A percentile compares a stretch with the other conserved stretches of the same genome.
Evolutionary conservation across 1,139 yeast species (phyloP).

Genomic region (Blastobotrys ciferrii): DNA sequence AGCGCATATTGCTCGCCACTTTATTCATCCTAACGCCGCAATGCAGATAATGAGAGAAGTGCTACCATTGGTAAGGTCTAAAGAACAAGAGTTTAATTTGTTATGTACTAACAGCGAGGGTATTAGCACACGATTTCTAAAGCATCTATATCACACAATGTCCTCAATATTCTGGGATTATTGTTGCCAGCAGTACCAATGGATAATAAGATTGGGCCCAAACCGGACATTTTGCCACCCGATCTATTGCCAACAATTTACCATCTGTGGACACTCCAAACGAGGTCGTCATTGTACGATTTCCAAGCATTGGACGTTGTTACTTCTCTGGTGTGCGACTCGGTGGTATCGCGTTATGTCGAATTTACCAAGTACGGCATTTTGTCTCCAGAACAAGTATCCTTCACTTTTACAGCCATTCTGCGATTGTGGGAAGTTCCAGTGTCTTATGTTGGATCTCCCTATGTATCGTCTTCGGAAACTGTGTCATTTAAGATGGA

Average conservation of each 20-base stretch:
- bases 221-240: constrained; percentile 24
- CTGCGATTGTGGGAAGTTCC: constrained; percentile 40
- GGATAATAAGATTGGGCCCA: constrained; percentile 14
- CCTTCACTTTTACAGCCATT: constrained; percentile 51
- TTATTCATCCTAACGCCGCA: constrained; percentile 39
- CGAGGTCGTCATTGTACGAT: constrained; percentile 59
- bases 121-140: constrained; percentile 51
- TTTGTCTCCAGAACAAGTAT: constrained; percentile 59
- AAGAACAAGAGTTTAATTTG: neutral
- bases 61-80: constrained; percentile 41
- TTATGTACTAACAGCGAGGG: neutral
- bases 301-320: constrained; percentile 64
- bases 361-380: constrained; percentile 54
- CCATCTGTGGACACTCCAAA: constrained; percentile 68
- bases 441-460: constrained; percentile 39
- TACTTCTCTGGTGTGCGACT: constrained; percentile 57
- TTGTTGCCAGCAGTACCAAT: constrained; percentile 32
- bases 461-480: constrained; percentile 32
- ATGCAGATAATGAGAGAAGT: constrained; percentile 46
- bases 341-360: constrained; percentile 36
- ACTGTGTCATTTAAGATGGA: constrained; percentile 24
- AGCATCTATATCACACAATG: constrained; percentile 56
- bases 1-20: constrained; percentile 49
- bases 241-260: constrained; percentile 54
- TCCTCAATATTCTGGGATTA: constrained; percentile 41